phyloP scores from a whole-genome alignment of 495 filamentous ascomycete genomes.

The Pyrenula massariospora region DNA sequence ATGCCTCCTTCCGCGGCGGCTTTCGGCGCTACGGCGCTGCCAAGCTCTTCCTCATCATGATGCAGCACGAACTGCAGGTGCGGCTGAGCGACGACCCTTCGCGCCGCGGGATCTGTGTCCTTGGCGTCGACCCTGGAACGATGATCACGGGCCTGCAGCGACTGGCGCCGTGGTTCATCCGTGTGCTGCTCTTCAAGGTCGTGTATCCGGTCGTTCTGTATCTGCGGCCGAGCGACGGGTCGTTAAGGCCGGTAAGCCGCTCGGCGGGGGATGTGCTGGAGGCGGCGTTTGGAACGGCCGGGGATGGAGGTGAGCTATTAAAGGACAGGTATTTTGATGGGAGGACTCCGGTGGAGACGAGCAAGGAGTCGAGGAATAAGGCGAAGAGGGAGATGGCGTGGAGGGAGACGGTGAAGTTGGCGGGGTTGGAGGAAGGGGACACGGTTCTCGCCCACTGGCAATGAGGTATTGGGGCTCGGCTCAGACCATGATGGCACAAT shows the following conservation, averaged over 20 bases:
- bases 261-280: conserved; percentile 27
- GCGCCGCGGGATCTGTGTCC: conserved; percentile 17
- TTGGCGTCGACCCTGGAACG: conserved; percentile 21
- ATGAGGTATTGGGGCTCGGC: too few species aligned
- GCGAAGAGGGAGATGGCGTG: conserved; percentile 21
- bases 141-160: conserved; percentile 19
- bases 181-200: conserved; percentile 5
- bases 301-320: conserved; percentile 14
- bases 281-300: conserved; percentile 18
- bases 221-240: conserved; percentile 12
- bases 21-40: conserved; percentile 25
- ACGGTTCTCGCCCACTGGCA: conserved; percentile 21
- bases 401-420: conserved; percentile 19
- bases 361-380: conserved; percentile 21
- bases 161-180: conserved; percentile 8
- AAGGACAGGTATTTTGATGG: conserved; percentile 23
- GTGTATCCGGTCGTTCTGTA: conserved; percentile 7
- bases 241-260: conserved; percentile 27
- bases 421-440: conserved; percentile 21
- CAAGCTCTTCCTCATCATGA: conserved; percentile 26
- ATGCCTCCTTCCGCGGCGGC: conserved; percentile 8
- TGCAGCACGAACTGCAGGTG: conserved; percentile 23
- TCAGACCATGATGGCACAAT: too few species aligned
- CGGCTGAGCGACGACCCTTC: conserved; percentile 17
- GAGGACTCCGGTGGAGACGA: conserved; percentile 5